Evolutionary conservation across 2,329 filamentous ascomycete genomes (phyloP).

Genomic region (Myriosclerotinia duriaeana): DNA sequence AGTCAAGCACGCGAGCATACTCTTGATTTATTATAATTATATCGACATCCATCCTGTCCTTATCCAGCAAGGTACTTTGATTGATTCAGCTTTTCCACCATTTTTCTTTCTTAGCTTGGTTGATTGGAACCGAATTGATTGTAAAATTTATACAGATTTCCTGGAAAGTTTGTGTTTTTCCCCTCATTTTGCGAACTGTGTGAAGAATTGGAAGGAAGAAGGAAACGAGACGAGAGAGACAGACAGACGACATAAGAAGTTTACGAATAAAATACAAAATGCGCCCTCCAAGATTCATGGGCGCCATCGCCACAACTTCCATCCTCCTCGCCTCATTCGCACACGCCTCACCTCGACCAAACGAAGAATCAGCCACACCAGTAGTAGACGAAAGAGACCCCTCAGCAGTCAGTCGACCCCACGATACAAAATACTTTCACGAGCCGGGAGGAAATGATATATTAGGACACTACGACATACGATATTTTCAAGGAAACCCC

Average conservation of each 20-base stretch:
- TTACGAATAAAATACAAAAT: slow-evolving; percentile 4
- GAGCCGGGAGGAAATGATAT: slow-evolving; percentile 61
- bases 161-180: not conserved
- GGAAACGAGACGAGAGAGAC: not conserved
- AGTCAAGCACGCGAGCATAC: slow-evolving; percentile 19
- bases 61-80: not conserved
- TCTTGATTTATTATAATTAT: not conserved
- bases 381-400: not conserved
- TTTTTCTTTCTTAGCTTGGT: not conserved
- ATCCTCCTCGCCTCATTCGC: slow-evolving; percentile 10
- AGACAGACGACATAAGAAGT: not conserved
- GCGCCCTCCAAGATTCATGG: slow-evolving; percentile 16
- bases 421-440: slow-evolving; percentile 38
- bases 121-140: not conserved
- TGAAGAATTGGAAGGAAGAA: not conserved
- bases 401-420: not conserved
- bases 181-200: not conserved
- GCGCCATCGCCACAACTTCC: slow-evolving; percentile 6
- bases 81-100: not conserved
- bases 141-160: not conserved
- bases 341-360: slow-evolving; percentile 6
- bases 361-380: not conserved
- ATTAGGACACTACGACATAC: slow-evolving; percentile 70
- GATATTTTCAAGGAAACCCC: slow-evolving; percentile 62
- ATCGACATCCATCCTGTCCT: not conserved